Percentiles rank a stretch among this genome's conserved stretches.
Conservation (phyloP, 2,329 filamentous ascomycete species). For the Chaetomiaceae sp. region DNA sequence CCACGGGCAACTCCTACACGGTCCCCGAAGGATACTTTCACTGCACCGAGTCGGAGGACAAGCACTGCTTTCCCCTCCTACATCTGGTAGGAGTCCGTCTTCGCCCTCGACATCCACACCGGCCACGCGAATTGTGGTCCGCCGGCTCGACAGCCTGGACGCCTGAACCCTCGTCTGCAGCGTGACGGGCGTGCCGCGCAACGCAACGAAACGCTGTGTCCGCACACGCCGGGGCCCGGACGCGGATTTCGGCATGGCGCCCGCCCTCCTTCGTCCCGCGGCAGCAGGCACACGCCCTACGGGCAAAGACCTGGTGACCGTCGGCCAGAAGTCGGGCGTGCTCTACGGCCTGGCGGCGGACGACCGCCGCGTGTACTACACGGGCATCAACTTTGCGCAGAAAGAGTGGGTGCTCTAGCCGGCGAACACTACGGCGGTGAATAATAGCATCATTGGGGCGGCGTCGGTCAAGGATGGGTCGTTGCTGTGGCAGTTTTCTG, state of each 20-base stretch:
- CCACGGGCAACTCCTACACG: conserved; percentile 32
- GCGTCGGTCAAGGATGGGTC: neutral
- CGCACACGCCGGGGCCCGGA: conserved; percentile 19
- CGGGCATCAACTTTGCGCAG: neutral
- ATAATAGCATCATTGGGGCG: conserved; percentile 3
- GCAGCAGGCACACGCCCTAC: conserved; percentile 8
- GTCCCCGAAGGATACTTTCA: conserved; percentile 21
- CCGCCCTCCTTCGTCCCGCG: conserved; percentile 28
- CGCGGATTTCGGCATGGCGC: conserved; percentile 29
- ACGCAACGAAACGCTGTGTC: conserved; percentile 13
- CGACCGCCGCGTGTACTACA: conserved; percentile 30
- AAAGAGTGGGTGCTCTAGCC: neutral
- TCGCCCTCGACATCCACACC: conserved; percentile 27
- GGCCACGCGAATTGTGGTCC: conserved; percentile 29
- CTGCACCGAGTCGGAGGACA: conserved; percentile 24
- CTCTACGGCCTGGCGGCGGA: conserved; percentile 32
- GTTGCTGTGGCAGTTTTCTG: conserved; percentile 1
- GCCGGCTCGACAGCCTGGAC: conserved; percentile 24
- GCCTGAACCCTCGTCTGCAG: conserved; percentile 24
- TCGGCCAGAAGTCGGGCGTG: conserved; percentile 33
- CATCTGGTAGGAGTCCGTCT: conserved; percentile 29
- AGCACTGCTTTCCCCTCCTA: conserved; percentile 25
- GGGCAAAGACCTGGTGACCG: conserved; percentile 27
- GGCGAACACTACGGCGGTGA: neutral
- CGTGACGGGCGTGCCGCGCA: neutral